Evolutionary conservation across 805 yeast species (phyloP).

Genomic region (Yarrowia deformans): DNA sequence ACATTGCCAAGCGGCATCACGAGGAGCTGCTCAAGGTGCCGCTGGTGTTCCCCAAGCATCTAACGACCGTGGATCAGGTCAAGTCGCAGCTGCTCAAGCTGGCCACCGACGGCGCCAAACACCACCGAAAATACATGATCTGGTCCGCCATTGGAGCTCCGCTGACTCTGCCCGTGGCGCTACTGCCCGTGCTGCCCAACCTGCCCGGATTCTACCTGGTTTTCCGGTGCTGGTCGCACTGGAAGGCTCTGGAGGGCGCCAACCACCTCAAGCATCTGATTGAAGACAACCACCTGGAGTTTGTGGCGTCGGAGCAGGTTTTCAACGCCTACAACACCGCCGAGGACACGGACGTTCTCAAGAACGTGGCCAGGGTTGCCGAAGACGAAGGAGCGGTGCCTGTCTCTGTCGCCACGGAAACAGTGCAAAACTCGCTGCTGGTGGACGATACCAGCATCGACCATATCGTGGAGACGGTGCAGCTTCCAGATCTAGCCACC

Average conservation of each 20-base stretch:
- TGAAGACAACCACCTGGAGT: conserved; percentile 54
- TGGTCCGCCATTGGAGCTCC: conserved; percentile 71
- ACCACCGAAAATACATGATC: conserved; percentile 64
- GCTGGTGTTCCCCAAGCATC: conserved; percentile 59
- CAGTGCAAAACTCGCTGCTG: conserved; percentile 44
- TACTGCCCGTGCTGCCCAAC: conserved; percentile 88
- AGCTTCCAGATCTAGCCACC: conserved; percentile 47
- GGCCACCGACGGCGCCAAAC: conserved; percentile 55
- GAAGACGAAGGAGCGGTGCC: neutral
- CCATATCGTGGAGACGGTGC: conserved; percentile 55
- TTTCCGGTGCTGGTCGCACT: conserved; percentile 83
- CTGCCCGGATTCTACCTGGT: conserved; percentile 88
- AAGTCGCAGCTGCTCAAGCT: conserved; percentile 54
- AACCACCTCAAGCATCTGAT: conserved; percentile 67
- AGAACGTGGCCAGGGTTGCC: neutral
- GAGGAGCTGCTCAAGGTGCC: conserved; percentile 47
- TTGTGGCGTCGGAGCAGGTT: conserved; percentile 40
- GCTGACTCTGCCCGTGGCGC: conserved; percentile 76
- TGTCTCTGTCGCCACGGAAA: neutral
- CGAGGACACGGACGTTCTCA: conserved; percentile 47
- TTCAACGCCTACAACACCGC: conserved; percentile 45
- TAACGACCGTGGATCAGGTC: conserved; percentile 50
- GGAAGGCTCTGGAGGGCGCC: conserved; percentile 79
- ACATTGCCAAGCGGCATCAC: conserved; percentile 41
- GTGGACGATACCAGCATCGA: conserved; percentile 58